A percentile compares a stretch with the other conserved stretches of the same genome.
Evolutionary conservation across 306 rosid species (phyloP).

Genomic region (Castanea sativa): DNA sequence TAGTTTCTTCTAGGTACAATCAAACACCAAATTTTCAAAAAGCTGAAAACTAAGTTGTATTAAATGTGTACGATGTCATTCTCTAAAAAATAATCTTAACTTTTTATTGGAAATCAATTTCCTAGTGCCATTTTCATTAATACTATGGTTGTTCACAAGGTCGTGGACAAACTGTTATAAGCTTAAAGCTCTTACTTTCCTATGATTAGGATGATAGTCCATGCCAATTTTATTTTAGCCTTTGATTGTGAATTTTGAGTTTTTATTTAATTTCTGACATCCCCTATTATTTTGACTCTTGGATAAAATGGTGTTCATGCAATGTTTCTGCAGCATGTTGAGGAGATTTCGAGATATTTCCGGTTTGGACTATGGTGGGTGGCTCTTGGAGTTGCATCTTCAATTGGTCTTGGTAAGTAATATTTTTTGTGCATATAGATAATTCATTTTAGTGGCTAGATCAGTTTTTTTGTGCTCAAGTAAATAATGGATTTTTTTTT

Average conservation of each 20-base stretch:
- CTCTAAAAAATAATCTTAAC: background rate
- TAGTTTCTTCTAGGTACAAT: too few species aligned
- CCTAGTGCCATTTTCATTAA: background rate
- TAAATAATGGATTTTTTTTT: slow-evolving; percentile 3
- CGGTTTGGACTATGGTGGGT: slow-evolving; percentile 92
- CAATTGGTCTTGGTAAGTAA: slow-evolving; percentile 93
- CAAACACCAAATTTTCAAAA: too few species aligned
- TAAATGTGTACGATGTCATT: background rate
- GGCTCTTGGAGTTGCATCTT: slow-evolving; percentile 94
- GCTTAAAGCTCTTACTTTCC: background rate
- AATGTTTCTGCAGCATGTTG: slow-evolving; percentile 66
- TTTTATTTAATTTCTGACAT: background rate
- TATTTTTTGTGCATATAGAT: background rate
- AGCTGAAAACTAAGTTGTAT: too few species aligned
- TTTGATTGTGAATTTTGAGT: background rate
- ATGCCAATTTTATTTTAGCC: background rate
- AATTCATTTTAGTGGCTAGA: slow-evolving; percentile 4
- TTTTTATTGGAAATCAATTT: background rate
- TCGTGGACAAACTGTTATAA: background rate
- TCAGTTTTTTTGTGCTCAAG: slow-evolving; percentile 24
- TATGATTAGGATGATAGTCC: background rate
- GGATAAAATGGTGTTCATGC: slow-evolving; percentile 16
- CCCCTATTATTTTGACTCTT: slow-evolving; percentile 12
- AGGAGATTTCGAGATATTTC: slow-evolving; percentile 73
- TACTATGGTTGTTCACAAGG: background rate